These are phyloP conservation scores for Venturia nashicola DNA, from an alignment of 2,329 filamentous ascomycete genomes.

Conservation along the genomic window DNA sequence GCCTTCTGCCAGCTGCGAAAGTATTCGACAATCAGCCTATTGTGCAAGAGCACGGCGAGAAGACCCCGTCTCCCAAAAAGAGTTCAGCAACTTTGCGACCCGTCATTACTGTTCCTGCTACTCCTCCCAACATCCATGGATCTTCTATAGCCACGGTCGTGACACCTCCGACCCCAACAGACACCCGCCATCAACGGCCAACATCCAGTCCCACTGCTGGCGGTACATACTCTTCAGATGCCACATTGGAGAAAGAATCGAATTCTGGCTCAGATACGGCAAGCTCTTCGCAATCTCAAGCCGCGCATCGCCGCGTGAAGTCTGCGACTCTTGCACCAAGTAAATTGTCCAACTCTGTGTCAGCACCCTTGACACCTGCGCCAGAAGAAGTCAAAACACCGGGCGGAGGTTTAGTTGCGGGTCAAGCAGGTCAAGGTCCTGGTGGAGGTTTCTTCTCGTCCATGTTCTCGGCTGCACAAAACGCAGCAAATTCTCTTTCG, in stretches of 20 bases:
- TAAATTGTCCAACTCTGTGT: slow-evolving; percentile 69
- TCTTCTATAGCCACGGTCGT: slow-evolving; percentile 41
- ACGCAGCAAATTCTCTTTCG: slow-evolving; percentile 68
- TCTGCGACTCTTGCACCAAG: slow-evolving; percentile 54
- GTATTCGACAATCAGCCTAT: slow-evolving; percentile 9
- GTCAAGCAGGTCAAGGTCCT: slow-evolving; percentile 18
- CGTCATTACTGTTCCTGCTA: slow-evolving; percentile 21
- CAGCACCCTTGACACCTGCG: slow-evolving; percentile 58
- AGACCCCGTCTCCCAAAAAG: slow-evolving; percentile 11
- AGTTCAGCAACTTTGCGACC: neutral
- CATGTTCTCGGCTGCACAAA: slow-evolving; percentile 86
- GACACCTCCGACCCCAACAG: slow-evolving; percentile 52
- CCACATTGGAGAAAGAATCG: neutral
- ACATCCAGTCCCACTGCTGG: slow-evolving; percentile 16
- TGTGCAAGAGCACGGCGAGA: slow-evolving; percentile 12
- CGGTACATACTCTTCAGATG: neutral
- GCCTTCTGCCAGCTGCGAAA: slow-evolving; percentile 17
- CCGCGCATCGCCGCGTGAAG: slow-evolving; percentile 54
- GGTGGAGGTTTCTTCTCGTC: slow-evolving; percentile 75
- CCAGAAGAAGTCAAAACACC: slow-evolving; percentile 52
- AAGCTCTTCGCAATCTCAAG: slow-evolving; percentile 22
- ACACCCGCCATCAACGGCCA: slow-evolving; percentile 23
- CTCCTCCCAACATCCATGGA: slow-evolving; percentile 29
- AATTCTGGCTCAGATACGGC: slow-evolving; percentile 2
- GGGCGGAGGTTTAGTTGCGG: slow-evolving; percentile 38